Base-by-base conservation (phyloP, 2,329 filamentous ascomycete genomes). In the Furcasterigmium furcatum region DNA sequence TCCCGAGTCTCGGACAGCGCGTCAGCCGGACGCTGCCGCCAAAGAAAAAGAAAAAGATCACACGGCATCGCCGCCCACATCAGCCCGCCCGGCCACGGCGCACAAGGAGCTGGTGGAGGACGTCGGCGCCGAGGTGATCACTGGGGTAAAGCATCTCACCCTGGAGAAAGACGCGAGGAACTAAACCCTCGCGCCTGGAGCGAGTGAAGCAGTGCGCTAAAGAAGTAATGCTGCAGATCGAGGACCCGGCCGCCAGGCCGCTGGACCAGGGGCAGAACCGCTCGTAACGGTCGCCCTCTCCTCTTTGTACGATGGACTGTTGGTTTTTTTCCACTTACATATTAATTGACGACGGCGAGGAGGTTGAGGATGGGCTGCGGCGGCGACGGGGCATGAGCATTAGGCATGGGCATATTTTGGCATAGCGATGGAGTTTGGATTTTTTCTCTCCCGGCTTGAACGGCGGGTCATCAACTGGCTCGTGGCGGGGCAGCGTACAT, bases 61-160 rank as follows among this genome's bases (percentile, higher is more conserved):
- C 14, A 32, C 14, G 30, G 30, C 14, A 16, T 36, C 34, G 34
- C 19, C 34, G 34, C n/a, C 34, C 16, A 16, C 34, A 18, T 36
- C 34, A 9, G 34, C 12, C n/a, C 34, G 34, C 34, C 34, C 16
- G n/a, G 18, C 34, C 6, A 53, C 35, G 46, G 54, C 41, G 45
- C 43, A 41, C 41, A 49, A 30, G 40, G 51, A 45, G 52, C 55
- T 64, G 20, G 59, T 69, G 6, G 63, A 71, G 48, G 80, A 84
- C 52, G 45, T 72, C 10, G 65, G 70, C 44, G 80, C 78, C 3
- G 79, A 84, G 59, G 54, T 80, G 22, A 82, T 84, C 44, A 82
- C 79, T 16, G 80, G 80, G 45, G 62, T 84, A 64, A 72, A 73
- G 63, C 69, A 78, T 49, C 60, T 84, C 43, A 66, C 68, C 43